Base-by-base conservation (phyloP, 164 flowering plant species). In the Paratinospora sagittata region DNA sequence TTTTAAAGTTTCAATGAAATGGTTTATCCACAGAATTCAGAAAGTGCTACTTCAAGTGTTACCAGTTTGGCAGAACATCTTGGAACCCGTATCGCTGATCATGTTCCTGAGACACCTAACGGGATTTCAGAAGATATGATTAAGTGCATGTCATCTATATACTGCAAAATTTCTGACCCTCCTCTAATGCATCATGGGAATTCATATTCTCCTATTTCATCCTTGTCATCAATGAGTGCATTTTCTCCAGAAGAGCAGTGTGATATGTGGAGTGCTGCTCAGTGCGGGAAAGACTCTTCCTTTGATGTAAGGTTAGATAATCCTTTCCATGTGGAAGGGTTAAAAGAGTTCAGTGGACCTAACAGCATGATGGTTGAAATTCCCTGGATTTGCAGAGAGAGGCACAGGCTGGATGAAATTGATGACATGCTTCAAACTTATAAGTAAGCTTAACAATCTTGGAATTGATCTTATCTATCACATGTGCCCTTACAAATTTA, bases 321-420 rank as follows among this genome's bases (percentile, higher is more conserved):
- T 63, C 91, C 94, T 70, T 90, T 91, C 69, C 87, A 80, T 74
- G 82, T 95, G 33, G 93, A 89, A 73, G 92, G 91, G 33, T 79
- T 82, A 2, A 86, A 87, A 75, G 99, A 88, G 72, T 88, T 88
- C 70, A 87, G 97, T 79, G 97, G 97, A 16, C 97, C 94, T 34
- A 90, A 92, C 81, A 89, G 90, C 82, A 85, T 93, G 62, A 88
- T 91, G 96, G 80, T 92, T 76, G 99, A 92, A 82, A 84, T 95
- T 41, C 82, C 85, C 3, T 79, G 84, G 82, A 81, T 95, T 73
- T 85, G 86, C 69, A 78, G 90, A 78, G 90, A 92, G 71, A 82
- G 64, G 72, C 78, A 85, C 77, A 95, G 84, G 77, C 67, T 87
- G 72, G 84, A 85, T 26, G 86, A 84, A 58, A 79, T 87, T 21